Conservation (phyloP, 2,329 filamentous ascomycete species). For the Aspergillus latus region DNA sequence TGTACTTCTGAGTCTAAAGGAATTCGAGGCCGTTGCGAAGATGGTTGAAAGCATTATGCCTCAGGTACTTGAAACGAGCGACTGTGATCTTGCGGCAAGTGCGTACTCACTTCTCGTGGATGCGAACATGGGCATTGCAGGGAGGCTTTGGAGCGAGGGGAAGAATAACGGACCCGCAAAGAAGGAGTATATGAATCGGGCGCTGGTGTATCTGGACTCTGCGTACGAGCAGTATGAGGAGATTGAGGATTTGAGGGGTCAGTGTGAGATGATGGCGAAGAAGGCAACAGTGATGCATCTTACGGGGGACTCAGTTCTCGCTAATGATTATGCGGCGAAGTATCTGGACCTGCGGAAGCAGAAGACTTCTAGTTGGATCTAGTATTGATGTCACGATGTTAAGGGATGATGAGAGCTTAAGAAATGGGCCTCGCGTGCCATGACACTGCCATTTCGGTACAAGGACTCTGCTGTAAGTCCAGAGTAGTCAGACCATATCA, state of each 20-base stretch:
- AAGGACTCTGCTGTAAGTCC: too few relatives aligned
- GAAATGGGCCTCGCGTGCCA: background rate
- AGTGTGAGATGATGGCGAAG: conserved; percentile 79
- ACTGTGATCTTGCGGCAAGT: conserved; percentile 60
- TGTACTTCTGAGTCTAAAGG: conserved; percentile 67
- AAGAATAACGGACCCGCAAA: conserved; percentile 37
- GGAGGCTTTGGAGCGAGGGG: conserved; percentile 35
- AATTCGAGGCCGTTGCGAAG: conserved; percentile 66
- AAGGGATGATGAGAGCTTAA: background rate
- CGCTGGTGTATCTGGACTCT: conserved; percentile 61
- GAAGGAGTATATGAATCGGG: conserved; percentile 59
- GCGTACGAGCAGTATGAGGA: conserved; percentile 65
- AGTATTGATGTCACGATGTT: background rate
- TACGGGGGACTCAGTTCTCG: conserved; percentile 62
- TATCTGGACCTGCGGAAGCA: conserved; percentile 60
- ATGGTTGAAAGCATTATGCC: conserved; percentile 71
- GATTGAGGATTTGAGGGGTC: conserved; percentile 66
- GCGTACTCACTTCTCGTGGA: conserved; percentile 73
- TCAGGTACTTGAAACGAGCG: conserved; percentile 70
- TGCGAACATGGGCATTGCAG: conserved; percentile 75
- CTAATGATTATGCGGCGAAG: conserved; percentile 66
- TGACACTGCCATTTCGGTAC: background rate
- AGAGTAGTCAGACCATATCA: too few relatives aligned
- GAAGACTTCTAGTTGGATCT: conserved; percentile 8
- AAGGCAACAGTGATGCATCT: conserved; percentile 74